Evolutionary conservation across 2,329 filamentous ascomycete genomes (phyloP).

Genomic region (Podosphaera aphanis): DNA sequence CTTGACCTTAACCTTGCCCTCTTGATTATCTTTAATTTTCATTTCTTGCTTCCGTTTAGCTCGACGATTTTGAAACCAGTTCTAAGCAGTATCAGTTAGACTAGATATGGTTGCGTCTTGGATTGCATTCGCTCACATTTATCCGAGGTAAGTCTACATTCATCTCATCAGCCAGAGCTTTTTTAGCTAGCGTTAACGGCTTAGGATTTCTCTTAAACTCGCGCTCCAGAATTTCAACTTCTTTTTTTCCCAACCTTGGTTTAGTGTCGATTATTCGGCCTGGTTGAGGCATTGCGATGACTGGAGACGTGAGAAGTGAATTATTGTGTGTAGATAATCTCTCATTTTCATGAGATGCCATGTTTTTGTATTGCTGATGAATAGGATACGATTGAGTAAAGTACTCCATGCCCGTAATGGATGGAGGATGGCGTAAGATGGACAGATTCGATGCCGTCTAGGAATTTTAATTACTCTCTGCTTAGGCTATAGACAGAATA

Average conservation of each 20-base stretch:
- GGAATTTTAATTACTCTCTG: too few relatives aligned
- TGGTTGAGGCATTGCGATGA: constrained; percentile 9
- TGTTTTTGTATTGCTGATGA: constrained; percentile 8
- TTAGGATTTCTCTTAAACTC: constrained; percentile 42
- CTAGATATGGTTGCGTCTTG: constrained; percentile 23
- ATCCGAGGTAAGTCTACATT: constrained; percentile 39
- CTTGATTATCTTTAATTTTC: constrained; percentile 28
- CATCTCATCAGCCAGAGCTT: constrained; percentile 35
- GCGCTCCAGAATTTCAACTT: constrained; percentile 33
- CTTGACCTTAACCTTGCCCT: too few relatives aligned
- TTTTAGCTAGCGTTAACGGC: constrained; percentile 37
- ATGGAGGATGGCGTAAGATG: too few relatives aligned
- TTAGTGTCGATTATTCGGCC: constrained; percentile 14
- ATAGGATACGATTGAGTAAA: constrained; percentile 2
- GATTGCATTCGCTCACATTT: constrained; percentile 29
- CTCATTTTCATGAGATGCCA: constrained; percentile 6
- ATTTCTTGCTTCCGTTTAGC: constrained; percentile 31
- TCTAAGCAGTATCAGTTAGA: constrained; percentile 22
- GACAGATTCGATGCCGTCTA: too few relatives aligned
- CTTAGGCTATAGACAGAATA: too few relatives aligned
- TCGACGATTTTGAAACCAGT: constrained; percentile 46
- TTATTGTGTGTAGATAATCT: constrained; percentile 7
- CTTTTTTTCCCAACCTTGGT: constrained; percentile 28
- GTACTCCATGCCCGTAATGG: not conserved
- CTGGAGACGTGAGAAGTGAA: constrained; percentile 15